Evolutionary conservation across 2,329 filamentous ascomycete species (phyloP), one percentile per base, ranked within the genome.

Genomic region (Penicillium sp.): DNA sequence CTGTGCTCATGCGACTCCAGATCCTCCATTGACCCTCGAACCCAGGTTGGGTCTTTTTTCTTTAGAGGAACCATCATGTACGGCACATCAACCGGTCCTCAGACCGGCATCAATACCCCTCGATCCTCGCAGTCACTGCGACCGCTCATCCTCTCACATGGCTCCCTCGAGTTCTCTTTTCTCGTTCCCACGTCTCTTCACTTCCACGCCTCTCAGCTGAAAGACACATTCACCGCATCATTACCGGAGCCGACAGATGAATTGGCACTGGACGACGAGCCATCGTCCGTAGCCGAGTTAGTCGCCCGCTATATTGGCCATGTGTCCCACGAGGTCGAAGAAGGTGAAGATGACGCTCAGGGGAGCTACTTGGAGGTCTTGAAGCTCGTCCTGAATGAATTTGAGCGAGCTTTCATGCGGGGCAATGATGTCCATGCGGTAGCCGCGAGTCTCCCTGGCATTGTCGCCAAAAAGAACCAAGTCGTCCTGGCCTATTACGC

Each of bases 371-470:
- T 89, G 60, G 88, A 95, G 62, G 86, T 96, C 40, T 75, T 98
- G 51, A 94, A 93, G 71, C 77, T 95, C 45, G 77, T 93, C 38
- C 72, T 96, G 37, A 93, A 92, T 67, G 92, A 98, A 68, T 98
- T 98, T 54, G 92, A 98, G 76, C 82, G 92, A 31, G 86, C 82
- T 37, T 96, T 94, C 68, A 81, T 98, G 58, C 80, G 84, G 38
- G 92, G 92, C 48, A 98, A 98, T 58, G 93, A 98, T 63, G 88
- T 94, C 32, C 93, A 98, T 68, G 88, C 89, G 16, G 70, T 98
- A 45, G 88, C 84, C 30, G 85, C 87, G 23, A 76, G 77, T 6
- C 75, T 98, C 9, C 89, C 92, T 1, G 92, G 93, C 50, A 96
- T 96, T 51, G 80, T 85, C 46, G 75, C 81, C 52, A 98, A 98